Evolutionary conservation across 139 green algal species (phyloP), one percentile per base, ranked within the genome.

Genomic region (Volvox reticuliferus): DNA sequence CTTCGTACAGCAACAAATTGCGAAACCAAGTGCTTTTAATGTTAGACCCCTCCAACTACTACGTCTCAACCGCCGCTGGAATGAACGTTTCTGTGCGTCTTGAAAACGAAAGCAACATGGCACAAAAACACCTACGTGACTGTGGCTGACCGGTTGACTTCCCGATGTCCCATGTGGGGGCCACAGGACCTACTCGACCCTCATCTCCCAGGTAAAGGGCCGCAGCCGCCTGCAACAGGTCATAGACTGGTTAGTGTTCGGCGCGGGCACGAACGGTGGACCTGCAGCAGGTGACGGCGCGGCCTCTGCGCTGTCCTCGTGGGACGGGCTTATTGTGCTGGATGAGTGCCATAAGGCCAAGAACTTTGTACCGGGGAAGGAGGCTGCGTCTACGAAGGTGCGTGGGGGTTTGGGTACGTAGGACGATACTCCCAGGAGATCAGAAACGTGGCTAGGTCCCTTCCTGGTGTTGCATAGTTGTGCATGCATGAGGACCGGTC

Each of bases 291-390:
- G 16, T 21, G 78, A 37, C 20, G 35, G 21, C 28, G 35, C 28
- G 78, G 62, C 62, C 1, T 32, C 21, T 19, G 85, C 85, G 13
- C 5, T 36, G 17, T 37, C 91, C 24, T n/a, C 63, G 14, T 98
- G 96, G 86, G 94, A 98, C 22, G 97, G 97, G 6, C 73, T 93
- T 30, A 87, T 99, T 5, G 92, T 98, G 20, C 95, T 99, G 87
- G 97, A 98, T 88, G 97, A 98, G 92, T 96, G 92, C 79, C 95
- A 96, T 92, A 98, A 97, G 91, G 96, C 97, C 68, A 99, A 99
- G 94, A 98, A 98, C 92, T 98, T 95, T 68, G 80, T 90, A 22
- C 88, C 94, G 5, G 95, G 93, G 30, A 97, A 97, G 73, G 96
- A 98, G 86, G 93, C 79, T 24, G 75, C 93, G 68, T 93, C 91